These are phyloP conservation scores for Fusarium pseudograminearum DNA, from an alignment of 2,329 filamentous ascomycete species.

Conservation along the genomic window DNA sequence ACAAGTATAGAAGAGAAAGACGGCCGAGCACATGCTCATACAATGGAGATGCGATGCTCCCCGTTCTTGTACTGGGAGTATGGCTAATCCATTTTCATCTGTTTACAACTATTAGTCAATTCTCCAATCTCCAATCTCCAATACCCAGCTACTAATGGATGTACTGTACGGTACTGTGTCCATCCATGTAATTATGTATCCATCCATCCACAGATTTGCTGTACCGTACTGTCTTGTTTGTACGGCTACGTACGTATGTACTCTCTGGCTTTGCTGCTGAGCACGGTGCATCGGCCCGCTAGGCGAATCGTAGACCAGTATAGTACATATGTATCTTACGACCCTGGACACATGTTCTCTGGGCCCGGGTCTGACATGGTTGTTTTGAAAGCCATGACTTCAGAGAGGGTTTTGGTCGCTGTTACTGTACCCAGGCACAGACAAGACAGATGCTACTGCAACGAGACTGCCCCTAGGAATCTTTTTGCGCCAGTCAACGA, in stretches of 20 bases:
- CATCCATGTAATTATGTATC: slow-evolving; percentile 8
- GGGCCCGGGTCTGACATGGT: slow-evolving; percentile 48
- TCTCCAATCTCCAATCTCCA: slow-evolving; percentile 22
- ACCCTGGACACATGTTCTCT: slow-evolving; percentile 45
- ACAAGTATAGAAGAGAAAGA: not conserved
- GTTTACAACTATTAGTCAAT: slow-evolving; percentile 48
- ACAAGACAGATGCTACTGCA: slow-evolving; percentile 3
- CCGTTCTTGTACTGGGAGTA: slow-evolving; percentile 32
- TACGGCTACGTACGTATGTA: not conserved
- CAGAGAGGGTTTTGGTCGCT: not conserved
- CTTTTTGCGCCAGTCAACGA: slow-evolving; percentile 23
- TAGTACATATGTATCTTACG: slow-evolving; percentile 30
- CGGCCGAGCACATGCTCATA: not conserved
- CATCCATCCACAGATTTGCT: slow-evolving; percentile 1
- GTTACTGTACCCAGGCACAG: not conserved
- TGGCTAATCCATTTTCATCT: slow-evolving; percentile 38
- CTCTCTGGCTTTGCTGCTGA: slow-evolving; percentile 25
- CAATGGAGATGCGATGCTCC: slow-evolving; percentile 21
- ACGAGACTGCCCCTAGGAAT: slow-evolving; percentile 24
- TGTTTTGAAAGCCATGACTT: slow-evolving; percentile 28
- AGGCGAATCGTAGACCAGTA: slow-evolving; percentile 39
- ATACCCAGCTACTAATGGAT: not conserved
- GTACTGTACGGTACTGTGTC: not conserved
- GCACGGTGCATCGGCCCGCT: slow-evolving; percentile 49
- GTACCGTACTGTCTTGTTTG: not conserved